Base-by-base conservation (phyloP, 2,329 filamentous ascomycete species). In the Oidium heveae region DNA sequence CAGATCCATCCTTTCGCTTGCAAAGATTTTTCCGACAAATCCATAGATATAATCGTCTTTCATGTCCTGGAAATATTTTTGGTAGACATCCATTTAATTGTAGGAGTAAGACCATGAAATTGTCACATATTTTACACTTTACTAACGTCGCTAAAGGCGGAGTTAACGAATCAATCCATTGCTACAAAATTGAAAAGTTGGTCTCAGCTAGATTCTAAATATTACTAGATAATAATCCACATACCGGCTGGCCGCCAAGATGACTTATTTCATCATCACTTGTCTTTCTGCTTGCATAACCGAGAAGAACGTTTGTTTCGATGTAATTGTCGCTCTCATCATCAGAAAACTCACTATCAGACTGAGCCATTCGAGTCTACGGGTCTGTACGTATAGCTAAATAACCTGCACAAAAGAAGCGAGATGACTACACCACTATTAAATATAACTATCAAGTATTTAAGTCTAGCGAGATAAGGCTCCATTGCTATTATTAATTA, bases 11-110 rank as follows among this genome's bases (percentile, higher is more conserved):
- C 63, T 86, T 89, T 58, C 88, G 75, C 62, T 84, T 77, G 65
- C 91, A 98, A 12, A 77, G 72, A 66, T 84, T 85, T 59, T 77
- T 75, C 56, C 79, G 76, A 67, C 91, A 98, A 18, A 77, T 77
- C 66, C 94, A 87, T 13, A 98, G 73, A 64, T 95, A 96, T 18
- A 98, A 66, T 58, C 89, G 78, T 60, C 91, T 75, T 63, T 95
- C 86, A 67, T 96, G 86, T 55, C 81, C 79, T 1, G 87, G 84
- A 63, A 94, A 95, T 52, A 79, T 75, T 55, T 89, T 83, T 15
- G 87, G 88, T 3, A 96, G 74, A 65, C 95, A 87, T 62, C 79
- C 88, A 67, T 98, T 86, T 32, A 98, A 75, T 67, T 98, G 87
- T 50, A 98, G 75, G 2, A 98, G 76, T 12, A 96, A 74, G 1